These are phyloP conservation scores for Ophiocordyceps polyrhachis-furcata DNA, from an alignment of 2,329 filamentous ascomycete genomes.

Conservation along the genomic window DNA sequence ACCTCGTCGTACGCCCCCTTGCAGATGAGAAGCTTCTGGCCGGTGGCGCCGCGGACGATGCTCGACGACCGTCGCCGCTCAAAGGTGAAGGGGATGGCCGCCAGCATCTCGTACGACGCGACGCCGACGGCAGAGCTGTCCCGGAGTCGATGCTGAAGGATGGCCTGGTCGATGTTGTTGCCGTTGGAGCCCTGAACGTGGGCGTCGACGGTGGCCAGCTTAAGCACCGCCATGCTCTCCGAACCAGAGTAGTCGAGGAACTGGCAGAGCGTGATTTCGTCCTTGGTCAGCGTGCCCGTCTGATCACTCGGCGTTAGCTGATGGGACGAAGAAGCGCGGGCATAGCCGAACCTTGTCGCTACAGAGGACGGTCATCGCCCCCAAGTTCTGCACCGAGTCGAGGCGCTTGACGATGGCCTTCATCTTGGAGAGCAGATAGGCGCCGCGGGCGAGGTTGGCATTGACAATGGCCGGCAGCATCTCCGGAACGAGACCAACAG, in stretches of 20 bases:
- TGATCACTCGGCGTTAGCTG: background rate
- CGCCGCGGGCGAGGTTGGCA: conserved; percentile 10
- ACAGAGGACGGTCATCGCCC: conserved; percentile 12
- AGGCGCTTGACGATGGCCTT: conserved; percentile 17
- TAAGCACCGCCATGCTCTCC: conserved; percentile 6
- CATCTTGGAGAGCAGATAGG: conserved; percentile 12
- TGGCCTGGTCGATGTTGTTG: conserved; percentile 12
- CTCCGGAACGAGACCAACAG: conserved; percentile 11
- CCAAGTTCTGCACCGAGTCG: conserved; percentile 12
- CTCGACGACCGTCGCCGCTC: conserved; percentile 9
- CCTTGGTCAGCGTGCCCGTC: conserved; percentile 12
- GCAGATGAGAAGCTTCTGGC: conserved; percentile 10
- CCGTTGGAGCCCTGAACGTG: conserved; percentile 9
- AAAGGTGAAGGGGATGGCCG: conserved; percentile 10
- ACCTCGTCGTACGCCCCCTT: conserved; percentile 13
- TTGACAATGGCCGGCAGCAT: conserved; percentile 14
- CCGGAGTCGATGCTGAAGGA: conserved; percentile 4
- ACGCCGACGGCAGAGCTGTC: conserved; percentile 5
- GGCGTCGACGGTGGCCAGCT: conserved; percentile 11
- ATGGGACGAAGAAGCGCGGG: too few species aligned
- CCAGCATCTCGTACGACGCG: conserved; percentile 7
- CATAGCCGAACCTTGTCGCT: conserved; percentile 10
- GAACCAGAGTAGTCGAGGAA: conserved; percentile 6
- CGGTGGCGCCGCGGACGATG: conserved; percentile 7
- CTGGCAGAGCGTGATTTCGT: conserved; percentile 10